Evolutionary conservation across 805 yeast species (phyloP).

Genomic region (Maudiozyma turicensis): DNA sequence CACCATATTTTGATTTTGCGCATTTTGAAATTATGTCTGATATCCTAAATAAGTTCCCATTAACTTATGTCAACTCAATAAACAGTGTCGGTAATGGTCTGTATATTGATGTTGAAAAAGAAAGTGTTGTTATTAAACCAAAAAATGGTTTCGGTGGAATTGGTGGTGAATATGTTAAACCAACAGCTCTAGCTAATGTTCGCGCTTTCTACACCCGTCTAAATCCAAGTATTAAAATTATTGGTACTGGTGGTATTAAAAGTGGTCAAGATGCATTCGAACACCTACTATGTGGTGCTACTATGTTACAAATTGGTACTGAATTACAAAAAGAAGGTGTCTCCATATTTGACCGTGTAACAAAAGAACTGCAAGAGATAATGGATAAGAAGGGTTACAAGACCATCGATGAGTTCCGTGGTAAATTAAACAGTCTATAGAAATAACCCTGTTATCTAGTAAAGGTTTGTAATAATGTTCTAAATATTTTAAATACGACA

Average conservation of each 20-base stretch:
- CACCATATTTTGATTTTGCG: conserved; percentile 28
- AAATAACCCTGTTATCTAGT: neutral
- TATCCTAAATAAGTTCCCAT: conserved; percentile 21
- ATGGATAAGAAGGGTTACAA: conserved; percentile 23
- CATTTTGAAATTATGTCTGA: conserved; percentile 24
- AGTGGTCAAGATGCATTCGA: conserved; percentile 27
- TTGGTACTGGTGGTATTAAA: conserved; percentile 27
- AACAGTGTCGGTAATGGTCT: conserved; percentile 27
- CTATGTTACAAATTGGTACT: conserved; percentile 27
- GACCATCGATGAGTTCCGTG: conserved; percentile 25
- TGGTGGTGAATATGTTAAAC: conserved; percentile 28
- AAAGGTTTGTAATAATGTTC: neutral
- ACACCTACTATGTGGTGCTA: conserved; percentile 26
- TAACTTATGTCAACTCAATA: conserved; percentile 24
- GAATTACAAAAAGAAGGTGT: conserved; percentile 23
- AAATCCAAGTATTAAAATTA: conserved; percentile 21
- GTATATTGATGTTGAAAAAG: conserved; percentile 21
- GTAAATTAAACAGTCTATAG: conserved; percentile 19
- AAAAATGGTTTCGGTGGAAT: conserved; percentile 28
- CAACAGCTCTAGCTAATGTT: conserved; percentile 28
- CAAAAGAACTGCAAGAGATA: conserved; percentile 15
- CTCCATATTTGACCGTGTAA: conserved; percentile 19
- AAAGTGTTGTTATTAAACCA: conserved; percentile 26
- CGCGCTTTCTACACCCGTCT: conserved; percentile 26
- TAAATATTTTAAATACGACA: no score